Base-by-base conservation (phyloP, 2,329 filamentous ascomycete species). In the Xylariaceae sp. region DNA sequence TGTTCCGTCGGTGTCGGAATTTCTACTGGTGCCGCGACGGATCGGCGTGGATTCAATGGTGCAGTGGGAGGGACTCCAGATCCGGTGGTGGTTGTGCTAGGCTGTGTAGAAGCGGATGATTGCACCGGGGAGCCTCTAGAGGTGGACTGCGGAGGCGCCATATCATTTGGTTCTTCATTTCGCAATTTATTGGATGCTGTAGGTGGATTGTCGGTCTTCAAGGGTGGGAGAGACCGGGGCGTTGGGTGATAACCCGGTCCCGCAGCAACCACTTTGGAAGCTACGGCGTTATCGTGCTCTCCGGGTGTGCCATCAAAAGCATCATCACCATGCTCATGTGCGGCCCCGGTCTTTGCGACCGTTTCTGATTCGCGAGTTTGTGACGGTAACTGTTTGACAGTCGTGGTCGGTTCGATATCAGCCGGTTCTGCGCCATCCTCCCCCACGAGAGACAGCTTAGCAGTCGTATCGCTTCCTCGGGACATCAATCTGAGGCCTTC, bases 21-120 rank as follows among this genome's bases (percentile, higher is more conserved):
- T 10, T 76, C 72, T 0, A 71, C 69, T 5, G 71, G 64, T 20
- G 70, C 63, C n/a, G 66, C 51, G 7, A 73, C 71, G 5, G 69
- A 63, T n/a, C 74, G 73, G 19, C 68, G 72, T 4, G 77, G 71
- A 44, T 81, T 77, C 2, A 81, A 67, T 9, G 79, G 78, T 18
- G 79, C 79, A 2, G 76, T 78, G 0, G 74, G 75, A 0, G 73
- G 68, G 45, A 80, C 72, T 0, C 72, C 73, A 7, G 68, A 59
- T 23, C 58, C 48, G 4, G 57, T 54, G 16, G 58, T 54, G 20
- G 62, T 45, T 16, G 59, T 53, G 40, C 54, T 59, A 4, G 66
- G 55, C 40, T 59, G 65, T 23, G 58, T 47, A n/a, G 54, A 54
- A 29, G 66, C 44, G 16, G 67, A 64, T 16, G 52, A 48, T 26